Evolutionary conservation across 2,329 filamentous ascomycete species (phyloP), one percentile per base, ranked within the genome.

Genomic region (Elsinoe fawcettii): DNA sequence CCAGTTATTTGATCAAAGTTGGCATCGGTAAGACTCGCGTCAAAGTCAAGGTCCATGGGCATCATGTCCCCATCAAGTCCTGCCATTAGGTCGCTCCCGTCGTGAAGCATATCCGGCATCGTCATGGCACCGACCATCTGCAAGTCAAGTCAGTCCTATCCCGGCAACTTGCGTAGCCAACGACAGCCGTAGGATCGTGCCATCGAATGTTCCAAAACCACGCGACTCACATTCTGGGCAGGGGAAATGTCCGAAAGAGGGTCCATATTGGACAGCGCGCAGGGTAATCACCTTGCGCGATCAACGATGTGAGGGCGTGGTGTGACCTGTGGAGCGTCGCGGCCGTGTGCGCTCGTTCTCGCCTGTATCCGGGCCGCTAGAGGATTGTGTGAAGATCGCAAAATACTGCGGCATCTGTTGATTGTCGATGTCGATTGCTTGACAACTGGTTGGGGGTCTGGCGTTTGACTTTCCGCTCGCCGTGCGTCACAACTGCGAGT

Each of bases 1-100:
- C 54, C 54, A 14, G 54, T 25, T 22, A 56, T 32, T 9, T 43
- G 37, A 22, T 59, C 63, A 62, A 63, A 66, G 44, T 61, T 57
- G 27, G 63, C 59, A 56, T 69, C 64, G 54, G 66, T 64, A 60
- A 71, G 66, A 32, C 67, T 46, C 59, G 67, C 56, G 36, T 65
- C 68, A 60, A 77, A 66, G 60, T 77, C 73, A 60, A 80, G 67
- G 63, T 75, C 75, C 71, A 76, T 73, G 57, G 71, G 68, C 63
- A 77, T 67, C 64, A 74, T 71, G 61, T 75, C 71, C 59, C 76
- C 68, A 64, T 77, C 73, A 55, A 76, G 64, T 56, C 69, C 69
- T 59, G 70, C 70, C 66, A 74, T 68, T 59, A 75, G 63, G 60
- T 66, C 65, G 51, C 66, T 61, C 59, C 68, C 63, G 39, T 67